Conservation (phyloP, 768 basidiomycete species). For the Auricularia cornea region DNA sequence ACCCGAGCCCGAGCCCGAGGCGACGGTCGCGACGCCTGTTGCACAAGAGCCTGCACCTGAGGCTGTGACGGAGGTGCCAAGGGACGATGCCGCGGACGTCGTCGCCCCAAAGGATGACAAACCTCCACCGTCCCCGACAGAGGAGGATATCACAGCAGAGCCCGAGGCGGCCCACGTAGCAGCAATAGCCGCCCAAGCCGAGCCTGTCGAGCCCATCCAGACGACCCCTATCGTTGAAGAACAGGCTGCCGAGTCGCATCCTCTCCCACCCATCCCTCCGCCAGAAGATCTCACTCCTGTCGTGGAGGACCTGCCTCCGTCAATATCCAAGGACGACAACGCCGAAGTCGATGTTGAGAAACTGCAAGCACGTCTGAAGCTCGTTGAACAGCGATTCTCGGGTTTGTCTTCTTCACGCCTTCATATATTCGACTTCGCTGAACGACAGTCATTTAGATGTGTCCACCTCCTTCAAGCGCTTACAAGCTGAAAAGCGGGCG, state of each 20-base stretch:
- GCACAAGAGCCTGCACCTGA: background rate
- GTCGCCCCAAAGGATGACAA: background rate
- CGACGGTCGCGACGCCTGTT: background rate
- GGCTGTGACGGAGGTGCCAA: background rate
- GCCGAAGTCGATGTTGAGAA: constrained; percentile 37
- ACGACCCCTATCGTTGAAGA: no score
- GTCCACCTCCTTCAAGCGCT: constrained; percentile 64
- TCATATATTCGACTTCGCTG: background rate
- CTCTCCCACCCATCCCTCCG: background rate
- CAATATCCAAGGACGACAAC: constrained; percentile 7
- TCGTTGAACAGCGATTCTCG: constrained; percentile 70
- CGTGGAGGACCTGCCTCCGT: background rate
- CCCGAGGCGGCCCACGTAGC: background rate
- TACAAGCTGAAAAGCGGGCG: constrained; percentile 63
- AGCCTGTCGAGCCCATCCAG: no score
- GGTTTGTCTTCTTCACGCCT: constrained; percentile 32
- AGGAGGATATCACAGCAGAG: background rate
- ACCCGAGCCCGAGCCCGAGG: no score
- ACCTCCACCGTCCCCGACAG: background rate
- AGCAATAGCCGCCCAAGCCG: background rate
- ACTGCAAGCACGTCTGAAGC: constrained; percentile 55
- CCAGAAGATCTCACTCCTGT: background rate
- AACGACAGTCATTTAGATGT: constrained; percentile 52
- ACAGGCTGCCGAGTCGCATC: background rate
- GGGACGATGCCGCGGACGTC: background rate